A percentile compares a stretch with the other conserved stretches of the same genome.
phyloP scores from a whole-genome alignment of 805 yeast genomes.

The Lachancea fermentati region DNA sequence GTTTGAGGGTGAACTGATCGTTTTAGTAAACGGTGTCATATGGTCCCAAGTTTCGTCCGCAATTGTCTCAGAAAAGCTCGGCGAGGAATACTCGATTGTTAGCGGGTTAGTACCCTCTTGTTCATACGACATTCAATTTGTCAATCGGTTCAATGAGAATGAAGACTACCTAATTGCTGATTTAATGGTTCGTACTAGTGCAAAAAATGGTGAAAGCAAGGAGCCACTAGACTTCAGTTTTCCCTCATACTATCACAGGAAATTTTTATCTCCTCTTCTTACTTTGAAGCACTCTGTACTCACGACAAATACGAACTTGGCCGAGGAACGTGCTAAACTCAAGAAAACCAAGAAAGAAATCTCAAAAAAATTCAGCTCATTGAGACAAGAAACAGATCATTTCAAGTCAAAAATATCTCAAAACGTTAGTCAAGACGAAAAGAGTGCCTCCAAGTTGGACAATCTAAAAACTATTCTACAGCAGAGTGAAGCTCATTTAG shows the following conservation, averaged over 20 bases:
- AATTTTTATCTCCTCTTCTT: constrained; percentile 51
- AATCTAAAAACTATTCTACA: constrained; percentile 40
- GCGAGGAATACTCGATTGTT: constrained; percentile 49
- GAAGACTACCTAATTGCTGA: constrained; percentile 36
- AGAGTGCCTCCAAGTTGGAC: constrained; percentile 47
- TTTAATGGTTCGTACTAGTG: constrained; percentile 35
- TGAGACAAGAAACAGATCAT: constrained; percentile 53
- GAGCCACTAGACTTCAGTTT: constrained; percentile 28
- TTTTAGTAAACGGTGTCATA: constrained; percentile 56
- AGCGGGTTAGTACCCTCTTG: constrained; percentile 61
- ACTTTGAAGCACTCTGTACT: constrained; percentile 61
- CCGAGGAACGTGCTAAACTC: constrained; percentile 50
- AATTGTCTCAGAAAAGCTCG: constrained; percentile 31
- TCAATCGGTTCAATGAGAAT: constrained; percentile 31
- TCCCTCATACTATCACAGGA: constrained; percentile 32
- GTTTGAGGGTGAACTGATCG: constrained; percentile 37
- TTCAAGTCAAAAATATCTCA: constrained; percentile 43
- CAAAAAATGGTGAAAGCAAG: constrained; percentile 11
- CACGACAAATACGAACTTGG: constrained; percentile 55
- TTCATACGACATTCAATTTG: constrained; percentile 52
- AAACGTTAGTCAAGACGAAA: constrained; percentile 51
- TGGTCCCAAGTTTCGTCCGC: constrained; percentile 64
- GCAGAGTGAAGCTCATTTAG: constrained; percentile 33
- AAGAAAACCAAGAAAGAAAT: constrained; percentile 56
- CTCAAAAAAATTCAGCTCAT: constrained; percentile 44